Conservation (phyloP, 495 filamentous ascomycete species). For the Hypoxylon cercidicola region DNA sequence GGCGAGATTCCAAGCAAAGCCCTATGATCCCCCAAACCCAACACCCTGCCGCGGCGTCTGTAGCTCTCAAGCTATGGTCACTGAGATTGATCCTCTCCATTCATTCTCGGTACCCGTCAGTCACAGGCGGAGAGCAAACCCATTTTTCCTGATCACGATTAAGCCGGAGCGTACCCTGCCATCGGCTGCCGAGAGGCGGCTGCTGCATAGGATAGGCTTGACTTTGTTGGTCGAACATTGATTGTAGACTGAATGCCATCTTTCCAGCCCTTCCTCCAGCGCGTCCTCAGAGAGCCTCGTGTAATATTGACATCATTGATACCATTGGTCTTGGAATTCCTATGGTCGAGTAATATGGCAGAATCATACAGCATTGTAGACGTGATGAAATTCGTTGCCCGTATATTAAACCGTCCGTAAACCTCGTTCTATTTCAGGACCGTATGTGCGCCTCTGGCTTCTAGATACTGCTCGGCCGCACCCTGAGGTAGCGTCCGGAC, state of each 20-base stretch:
- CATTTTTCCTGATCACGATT: constrained; percentile 75
- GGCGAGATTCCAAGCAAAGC: neutral
- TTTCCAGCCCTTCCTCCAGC: too few relatives aligned
- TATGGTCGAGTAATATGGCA: constrained; percentile 2
- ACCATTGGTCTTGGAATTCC: neutral
- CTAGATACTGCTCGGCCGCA: constrained; percentile 85
- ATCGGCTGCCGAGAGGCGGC: constrained; percentile 78
- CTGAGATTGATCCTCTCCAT: constrained; percentile 57
- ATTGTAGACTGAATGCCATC: neutral
- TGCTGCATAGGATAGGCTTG: constrained; percentile 88
- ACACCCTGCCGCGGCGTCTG: constrained; percentile 46
- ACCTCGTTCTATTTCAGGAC: constrained; percentile 73
- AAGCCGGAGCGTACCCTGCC: constrained; percentile 86
- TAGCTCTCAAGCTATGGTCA: constrained; percentile 55
- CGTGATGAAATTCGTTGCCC: neutral
- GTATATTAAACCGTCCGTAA: neutral
- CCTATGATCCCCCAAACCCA: neutral
- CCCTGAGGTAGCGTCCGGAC: constrained; percentile 81
- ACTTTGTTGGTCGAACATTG: constrained; percentile 83
- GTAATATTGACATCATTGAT: neutral
- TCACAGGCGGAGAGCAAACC: constrained; percentile 58
- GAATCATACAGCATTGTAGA: neutral
- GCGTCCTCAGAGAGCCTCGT: too few relatives aligned
- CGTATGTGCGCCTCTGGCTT: constrained; percentile 89
- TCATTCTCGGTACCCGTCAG: constrained; percentile 57